Evolutionary conservation across 495 filamentous ascomycete genomes (phyloP).

Genomic region (Talaromyces proteolyticus): DNA sequence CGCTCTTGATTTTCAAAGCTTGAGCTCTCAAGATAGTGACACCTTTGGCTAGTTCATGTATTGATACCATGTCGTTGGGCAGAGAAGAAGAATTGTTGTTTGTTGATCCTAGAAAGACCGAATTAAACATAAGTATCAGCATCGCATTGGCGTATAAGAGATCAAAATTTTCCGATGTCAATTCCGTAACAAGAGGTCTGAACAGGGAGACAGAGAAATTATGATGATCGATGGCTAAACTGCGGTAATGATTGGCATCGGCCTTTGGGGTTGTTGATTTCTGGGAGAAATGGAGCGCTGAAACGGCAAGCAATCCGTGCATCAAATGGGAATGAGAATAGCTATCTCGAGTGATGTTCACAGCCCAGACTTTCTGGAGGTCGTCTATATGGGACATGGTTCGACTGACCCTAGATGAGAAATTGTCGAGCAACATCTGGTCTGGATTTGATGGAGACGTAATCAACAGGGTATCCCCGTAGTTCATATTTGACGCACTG

Average conservation of each 20-base stretch:
- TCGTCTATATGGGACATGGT: not conserved
- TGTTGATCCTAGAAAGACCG: not conserved
- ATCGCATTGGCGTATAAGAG: not conserved
- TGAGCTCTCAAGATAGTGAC: not conserved
- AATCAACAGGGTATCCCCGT: not conserved
- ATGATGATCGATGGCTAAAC: not conserved
- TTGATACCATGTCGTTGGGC: not conserved
- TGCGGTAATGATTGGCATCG: not conserved
- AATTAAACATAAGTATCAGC: constrained; percentile 2
- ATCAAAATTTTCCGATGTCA: constrained; percentile 1
- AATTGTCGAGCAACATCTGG: not conserved
- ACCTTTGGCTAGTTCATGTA: not conserved
- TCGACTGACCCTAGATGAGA: constrained; percentile 1
- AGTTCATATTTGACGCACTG: not conserved
- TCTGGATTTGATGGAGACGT: not conserved
- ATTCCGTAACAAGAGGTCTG: not conserved
- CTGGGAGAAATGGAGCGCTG: constrained; percentile 2
- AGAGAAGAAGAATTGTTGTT: not conserved
- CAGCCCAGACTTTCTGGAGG: not conserved
- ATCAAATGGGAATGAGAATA: not conserved
- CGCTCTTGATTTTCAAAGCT: not conserved
- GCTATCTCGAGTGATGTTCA: not conserved
- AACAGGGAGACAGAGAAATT: constrained; percentile 1
- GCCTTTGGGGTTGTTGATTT: not conserved
- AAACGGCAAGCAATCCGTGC: constrained; percentile 4